A percentile compares a stretch with the other conserved stretches of the same genome.
Conservation (phyloP, 192 early-diverging fungal genomes). For the Gryganskiella cystojenkinii region DNA sequence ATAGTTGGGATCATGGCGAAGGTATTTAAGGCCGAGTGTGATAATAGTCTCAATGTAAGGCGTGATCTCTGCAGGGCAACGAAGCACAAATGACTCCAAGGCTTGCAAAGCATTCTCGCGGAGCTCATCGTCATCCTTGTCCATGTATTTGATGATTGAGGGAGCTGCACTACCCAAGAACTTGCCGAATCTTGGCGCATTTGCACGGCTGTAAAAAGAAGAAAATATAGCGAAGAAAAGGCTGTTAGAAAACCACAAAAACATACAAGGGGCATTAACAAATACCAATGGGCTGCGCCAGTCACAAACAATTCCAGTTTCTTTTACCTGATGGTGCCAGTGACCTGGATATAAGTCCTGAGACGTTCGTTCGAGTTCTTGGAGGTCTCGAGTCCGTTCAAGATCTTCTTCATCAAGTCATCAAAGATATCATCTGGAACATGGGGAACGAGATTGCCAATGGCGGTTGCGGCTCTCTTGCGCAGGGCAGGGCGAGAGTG, state of each 20-base stretch:
- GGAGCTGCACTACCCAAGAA: conserved; percentile 72
- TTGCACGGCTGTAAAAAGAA: conserved; percentile 69
- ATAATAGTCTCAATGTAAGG: conserved; percentile 71
- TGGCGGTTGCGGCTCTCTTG: conserved; percentile 78
- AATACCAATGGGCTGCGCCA: not conserved
- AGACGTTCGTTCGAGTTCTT: conserved; percentile 70
- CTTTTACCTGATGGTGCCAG: conserved; percentile 76
- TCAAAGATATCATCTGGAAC: conserved; percentile 77
- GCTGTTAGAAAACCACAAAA: not conserved
- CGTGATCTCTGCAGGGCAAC: conserved; percentile 81
- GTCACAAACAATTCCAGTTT: not conserved
- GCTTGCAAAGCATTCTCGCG: conserved; percentile 86
- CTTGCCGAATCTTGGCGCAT: conserved; percentile 72
- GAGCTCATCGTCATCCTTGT: conserved; percentile 80
- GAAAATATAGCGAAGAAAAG: conserved; percentile 17
- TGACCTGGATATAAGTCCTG: conserved; percentile 75
- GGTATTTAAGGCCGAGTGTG: conserved; percentile 66
- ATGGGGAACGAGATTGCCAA: conserved; percentile 75
- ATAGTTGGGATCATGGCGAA: conserved; percentile 91
- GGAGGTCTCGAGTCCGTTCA: conserved; percentile 64
- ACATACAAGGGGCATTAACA: not conserved
- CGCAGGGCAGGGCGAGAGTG: conserved; percentile 80
- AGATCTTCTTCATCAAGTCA: conserved; percentile 64
- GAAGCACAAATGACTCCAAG: conserved; percentile 79
- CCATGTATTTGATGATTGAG: conserved; percentile 66